Evolutionary conservation across 2,329 filamentous ascomycete species (phyloP), one percentile per base, ranked within the genome.

Genomic region (Neofusicoccum cordaticola): DNA sequence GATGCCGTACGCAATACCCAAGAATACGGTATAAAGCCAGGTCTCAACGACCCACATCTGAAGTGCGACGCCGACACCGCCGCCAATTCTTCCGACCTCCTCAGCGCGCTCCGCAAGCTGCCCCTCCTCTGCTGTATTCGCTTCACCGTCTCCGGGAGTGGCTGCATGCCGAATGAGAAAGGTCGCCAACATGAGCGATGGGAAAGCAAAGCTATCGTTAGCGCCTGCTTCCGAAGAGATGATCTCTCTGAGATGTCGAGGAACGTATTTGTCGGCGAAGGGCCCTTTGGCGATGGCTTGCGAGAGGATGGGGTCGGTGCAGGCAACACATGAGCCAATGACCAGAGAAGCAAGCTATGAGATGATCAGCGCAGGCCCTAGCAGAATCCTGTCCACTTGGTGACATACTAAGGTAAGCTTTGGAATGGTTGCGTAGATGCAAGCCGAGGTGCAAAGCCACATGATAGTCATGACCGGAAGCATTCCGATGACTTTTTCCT

Each of bases 191-290:
- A 87, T 81, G 3, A 88, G 77, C 62, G 88, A 88, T 0, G 86
- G 86, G 51, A 87, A 88, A 0, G 84, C 86, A 45, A 88, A 86
- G 0, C 86, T 86, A 67, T 88, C 86, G 66, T 88, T 88, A 2
- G 83, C 82, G 6, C 86, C 86, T 3, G 85, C 85, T 67, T 88
- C 86, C 0, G 85, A 81, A 0, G 85, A 87, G 19, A 88, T 88
- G 65, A 88, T 84, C 67, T 88, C 85, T 34, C 86, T 81, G 4
- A 88, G 76, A 2, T 82, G 79, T 1, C 85, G 81, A 9, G 82
- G 78, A 1, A 88, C 85, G 65, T 82, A 88, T 66, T 86, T 87
- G 69, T 88, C 86, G 0, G 86, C 81, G 68, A 89, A 87, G 0
- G 85, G 83, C 0, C 85, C 85, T 71, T 88, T 88, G 17, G 86